phyloP scores from a whole-genome alignment of 1,284 basidiomycete species.

The Xerocomus amazonicus region DNA sequence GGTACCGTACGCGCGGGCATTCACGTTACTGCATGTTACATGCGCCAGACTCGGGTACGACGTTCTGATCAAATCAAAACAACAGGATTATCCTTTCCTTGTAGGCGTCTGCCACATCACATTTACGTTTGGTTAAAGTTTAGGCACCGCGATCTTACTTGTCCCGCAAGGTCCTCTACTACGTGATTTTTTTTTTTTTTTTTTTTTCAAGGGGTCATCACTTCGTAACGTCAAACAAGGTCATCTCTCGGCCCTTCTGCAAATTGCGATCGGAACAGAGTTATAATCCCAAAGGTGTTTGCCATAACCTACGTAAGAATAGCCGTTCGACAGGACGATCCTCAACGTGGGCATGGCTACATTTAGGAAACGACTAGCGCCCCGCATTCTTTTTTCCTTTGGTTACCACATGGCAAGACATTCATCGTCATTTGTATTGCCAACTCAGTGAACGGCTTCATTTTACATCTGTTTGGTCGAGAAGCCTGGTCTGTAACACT shows the following conservation, averaged over 20 bases:
- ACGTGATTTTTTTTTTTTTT: too few species aligned
- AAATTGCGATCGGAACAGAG: neutral
- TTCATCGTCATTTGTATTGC: neutral
- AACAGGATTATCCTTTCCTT: neutral
- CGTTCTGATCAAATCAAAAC: neutral
- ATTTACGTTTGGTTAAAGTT: neutral
- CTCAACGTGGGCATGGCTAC: too few species aligned
- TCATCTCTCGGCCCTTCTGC: neutral
- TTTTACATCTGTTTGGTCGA: neutral
- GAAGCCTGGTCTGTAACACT: neutral
- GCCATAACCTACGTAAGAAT: neutral
- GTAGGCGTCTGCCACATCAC: neutral
- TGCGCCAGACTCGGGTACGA: neutral
- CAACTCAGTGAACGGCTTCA: neutral
- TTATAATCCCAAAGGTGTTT: neutral
- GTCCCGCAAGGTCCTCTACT: too few species aligned
- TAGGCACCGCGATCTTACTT: too few species aligned
- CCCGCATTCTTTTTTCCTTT: too few species aligned
- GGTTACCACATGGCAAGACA: too few species aligned
- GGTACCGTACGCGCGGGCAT: neutral
- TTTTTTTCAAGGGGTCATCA: too few species aligned
- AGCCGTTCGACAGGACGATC: too few species aligned
- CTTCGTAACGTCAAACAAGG: neutral
- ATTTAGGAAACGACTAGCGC: too few species aligned
- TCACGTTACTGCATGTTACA: neutral